Evolutionary conservation across 257 asterid genomes (phyloP).

Genomic region (Penstemon barbatus): DNA sequence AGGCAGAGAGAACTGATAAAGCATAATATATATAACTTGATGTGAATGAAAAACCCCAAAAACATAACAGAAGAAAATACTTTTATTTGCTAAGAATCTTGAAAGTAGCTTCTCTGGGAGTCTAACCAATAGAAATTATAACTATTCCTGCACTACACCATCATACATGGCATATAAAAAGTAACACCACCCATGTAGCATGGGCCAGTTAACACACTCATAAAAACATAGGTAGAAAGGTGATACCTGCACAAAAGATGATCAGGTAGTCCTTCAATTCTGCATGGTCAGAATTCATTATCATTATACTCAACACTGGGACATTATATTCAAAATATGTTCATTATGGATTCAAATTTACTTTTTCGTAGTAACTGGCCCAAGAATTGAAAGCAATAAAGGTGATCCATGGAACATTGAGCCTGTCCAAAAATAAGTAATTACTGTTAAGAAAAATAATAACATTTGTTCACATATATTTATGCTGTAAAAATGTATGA

Average conservation of each 20-base stretch:
- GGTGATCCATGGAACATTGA: constrained; percentile 99
- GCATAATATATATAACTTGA: background rate
- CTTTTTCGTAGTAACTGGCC: constrained; percentile 76
- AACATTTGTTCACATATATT: background rate
- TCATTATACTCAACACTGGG: constrained; percentile 22
- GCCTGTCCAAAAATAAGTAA: constrained; percentile 41
- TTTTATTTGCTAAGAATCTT: constrained; percentile 14
- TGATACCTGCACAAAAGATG: constrained; percentile 78
- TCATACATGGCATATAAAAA: constrained; percentile 2
- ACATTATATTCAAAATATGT: constrained; percentile 12
- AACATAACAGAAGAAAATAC: background rate
- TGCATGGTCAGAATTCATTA: constrained; percentile 39
- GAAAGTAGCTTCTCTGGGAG: constrained; percentile 2
- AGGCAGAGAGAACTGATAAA: background rate
- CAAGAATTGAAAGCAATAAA: constrained; percentile 67
- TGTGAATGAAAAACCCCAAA: background rate
- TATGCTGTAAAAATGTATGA: constrained; percentile 4
- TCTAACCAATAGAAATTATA: constrained; percentile 1
- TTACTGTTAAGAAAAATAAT: background rate
- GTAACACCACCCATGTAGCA: constrained; percentile 2
- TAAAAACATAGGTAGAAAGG: constrained; percentile 19
- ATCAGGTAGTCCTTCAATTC: constrained; percentile 60
- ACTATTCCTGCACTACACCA: background rate
- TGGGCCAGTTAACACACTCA: constrained; percentile 21
- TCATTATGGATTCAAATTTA: constrained; percentile 24